These are phyloP conservation scores for Ganoderma boninense DNA, from an alignment of 1,284 basidiomycete species.

Conservation along the genomic window DNA sequence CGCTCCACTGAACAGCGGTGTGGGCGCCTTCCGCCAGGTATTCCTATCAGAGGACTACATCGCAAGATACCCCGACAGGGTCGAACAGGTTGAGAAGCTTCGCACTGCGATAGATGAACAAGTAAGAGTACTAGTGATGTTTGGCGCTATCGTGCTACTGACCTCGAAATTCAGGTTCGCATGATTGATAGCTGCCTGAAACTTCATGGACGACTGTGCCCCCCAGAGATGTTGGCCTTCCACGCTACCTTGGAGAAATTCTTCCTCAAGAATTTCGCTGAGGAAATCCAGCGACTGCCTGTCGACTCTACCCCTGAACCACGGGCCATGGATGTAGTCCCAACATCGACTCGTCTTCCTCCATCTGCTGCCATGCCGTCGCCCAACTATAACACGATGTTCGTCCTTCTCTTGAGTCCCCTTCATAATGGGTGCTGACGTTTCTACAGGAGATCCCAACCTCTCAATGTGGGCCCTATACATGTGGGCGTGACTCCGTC, in stretches of 20 bases:
- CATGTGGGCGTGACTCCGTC: slow-evolving; percentile 35
- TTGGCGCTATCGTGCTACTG: background rate
- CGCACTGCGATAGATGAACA: slow-evolving; percentile 84
- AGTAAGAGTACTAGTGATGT: slow-evolving; percentile 50
- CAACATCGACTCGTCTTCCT: slow-evolving; percentile 27
- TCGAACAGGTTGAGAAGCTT: slow-evolving; percentile 75
- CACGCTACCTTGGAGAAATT: slow-evolving; percentile 91
- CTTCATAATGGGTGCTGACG: slow-evolving; percentile 4
- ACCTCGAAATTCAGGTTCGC: slow-evolving; percentile 59
- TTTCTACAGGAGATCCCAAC: slow-evolving; percentile 25
- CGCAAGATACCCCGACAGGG: slow-evolving; percentile 74
- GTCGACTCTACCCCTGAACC: slow-evolving; percentile 48
- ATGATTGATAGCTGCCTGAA: slow-evolving; percentile 86
- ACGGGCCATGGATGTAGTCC: slow-evolving; percentile 26
- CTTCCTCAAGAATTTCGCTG: slow-evolving; percentile 90
- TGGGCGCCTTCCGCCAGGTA: slow-evolving; percentile 78
- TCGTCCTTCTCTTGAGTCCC: background rate
- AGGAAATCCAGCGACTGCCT: slow-evolving; percentile 81
- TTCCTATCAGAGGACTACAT: slow-evolving; percentile 84
- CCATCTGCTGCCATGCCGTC: slow-evolving; percentile 30
- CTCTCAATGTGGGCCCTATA: slow-evolving; percentile 32
- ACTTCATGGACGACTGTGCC: slow-evolving; percentile 85
- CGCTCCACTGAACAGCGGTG: slow-evolving; percentile 79
- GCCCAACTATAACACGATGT: slow-evolving; percentile 29
- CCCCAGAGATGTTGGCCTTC: slow-evolving; percentile 89